A percentile compares a stretch with the other conserved stretches of the same genome.
phyloP scores from a whole-genome alignment of 2,329 filamentous ascomycete genomes.

The Colletotrichum navitas region DNA sequence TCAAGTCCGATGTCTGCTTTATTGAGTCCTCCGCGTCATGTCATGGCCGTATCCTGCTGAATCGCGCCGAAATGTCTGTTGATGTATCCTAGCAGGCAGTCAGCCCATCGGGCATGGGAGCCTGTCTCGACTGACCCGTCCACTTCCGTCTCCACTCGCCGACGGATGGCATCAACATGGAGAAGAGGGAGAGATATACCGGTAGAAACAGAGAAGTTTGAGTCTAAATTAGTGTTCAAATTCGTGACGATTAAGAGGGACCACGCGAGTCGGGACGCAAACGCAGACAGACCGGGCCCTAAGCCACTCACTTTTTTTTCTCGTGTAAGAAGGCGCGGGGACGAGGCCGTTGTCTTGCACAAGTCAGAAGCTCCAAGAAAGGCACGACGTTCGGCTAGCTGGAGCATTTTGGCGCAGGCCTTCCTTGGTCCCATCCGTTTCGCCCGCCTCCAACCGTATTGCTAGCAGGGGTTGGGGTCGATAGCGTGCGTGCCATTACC shows the following conservation, averaged over 20 bases:
- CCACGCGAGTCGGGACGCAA: conserved; percentile 25
- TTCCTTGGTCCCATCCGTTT: conserved; percentile 39
- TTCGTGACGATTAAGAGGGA: conserved; percentile 18
- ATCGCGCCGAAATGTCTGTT: neutral
- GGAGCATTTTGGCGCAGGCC: conserved; percentile 25
- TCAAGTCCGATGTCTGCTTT: conserved; percentile 5
- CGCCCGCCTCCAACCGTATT: conserved; percentile 36
- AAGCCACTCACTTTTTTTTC: neutral
- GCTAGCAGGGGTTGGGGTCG: conserved; percentile 32
- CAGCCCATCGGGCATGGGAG: neutral
- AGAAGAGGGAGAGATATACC: neutral
- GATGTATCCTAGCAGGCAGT: neutral
- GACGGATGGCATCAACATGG: neutral
- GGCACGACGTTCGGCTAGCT: conserved; percentile 28
- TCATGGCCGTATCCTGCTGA: neutral
- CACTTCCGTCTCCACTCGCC: no score
- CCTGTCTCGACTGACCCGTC: neutral
- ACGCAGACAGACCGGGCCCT: neutral
- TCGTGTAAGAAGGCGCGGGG: conserved; percentile 24
- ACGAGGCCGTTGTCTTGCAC: conserved; percentile 23
- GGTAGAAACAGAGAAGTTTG: conserved; percentile 6
- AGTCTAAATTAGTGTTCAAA: conserved; percentile 23
- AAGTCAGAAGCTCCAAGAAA: conserved; percentile 30
- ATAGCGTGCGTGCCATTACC: conserved; percentile 35
- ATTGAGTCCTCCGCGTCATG: neutral